These are phyloP conservation scores for Pseudozyma thailandica DNA, from an alignment of 1,284 basidiomycete species.

Conservation along the genomic window DNA sequence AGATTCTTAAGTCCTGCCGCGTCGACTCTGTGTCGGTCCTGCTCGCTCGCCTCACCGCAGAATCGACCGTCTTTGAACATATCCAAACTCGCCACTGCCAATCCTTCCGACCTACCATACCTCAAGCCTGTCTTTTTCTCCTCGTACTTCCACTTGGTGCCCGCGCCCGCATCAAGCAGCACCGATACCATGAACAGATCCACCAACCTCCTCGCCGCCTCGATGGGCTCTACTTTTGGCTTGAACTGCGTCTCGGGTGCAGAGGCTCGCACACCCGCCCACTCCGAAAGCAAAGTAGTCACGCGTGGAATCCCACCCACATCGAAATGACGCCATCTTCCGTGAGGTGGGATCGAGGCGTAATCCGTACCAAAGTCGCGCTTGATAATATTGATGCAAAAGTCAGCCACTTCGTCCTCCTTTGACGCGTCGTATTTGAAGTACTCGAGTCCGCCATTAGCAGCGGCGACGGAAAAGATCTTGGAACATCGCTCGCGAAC, in stretches of 20 bases:
- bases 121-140: constrained; percentile 74
- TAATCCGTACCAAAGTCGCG: constrained; percentile 83
- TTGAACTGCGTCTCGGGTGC: neutral
- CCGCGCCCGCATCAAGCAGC: constrained; percentile 91
- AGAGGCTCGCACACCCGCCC: constrained; percentile 17
- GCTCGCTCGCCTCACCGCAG: neutral
- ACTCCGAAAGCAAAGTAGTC: constrained; percentile 42
- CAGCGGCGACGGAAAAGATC: constrained; percentile 78
- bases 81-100: constrained; percentile 89
- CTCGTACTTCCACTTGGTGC: constrained; percentile 81
- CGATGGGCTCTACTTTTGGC: constrained; percentile 25
- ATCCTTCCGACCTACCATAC: constrained; percentile 84
- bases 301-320: constrained; percentile 49
- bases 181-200: constrained; percentile 94
- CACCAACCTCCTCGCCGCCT: constrained; percentile 73
- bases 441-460: constrained; percentile 78
- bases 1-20: constrained; percentile 79
- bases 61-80: constrained; percentile 76
- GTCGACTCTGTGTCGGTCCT: constrained; percentile 63
- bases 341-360: constrained; percentile 84
- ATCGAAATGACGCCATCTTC: constrained; percentile 85
- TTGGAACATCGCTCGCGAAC: constrained; percentile 84
- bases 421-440: constrained; percentile 85
- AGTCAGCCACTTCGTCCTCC: constrained; percentile 79
- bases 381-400: constrained; percentile 85